These are phyloP conservation scores for Phytophthora capsici DNA, from an alignment of 352 stramenopile genomes.

Conservation along the genomic window DNA sequence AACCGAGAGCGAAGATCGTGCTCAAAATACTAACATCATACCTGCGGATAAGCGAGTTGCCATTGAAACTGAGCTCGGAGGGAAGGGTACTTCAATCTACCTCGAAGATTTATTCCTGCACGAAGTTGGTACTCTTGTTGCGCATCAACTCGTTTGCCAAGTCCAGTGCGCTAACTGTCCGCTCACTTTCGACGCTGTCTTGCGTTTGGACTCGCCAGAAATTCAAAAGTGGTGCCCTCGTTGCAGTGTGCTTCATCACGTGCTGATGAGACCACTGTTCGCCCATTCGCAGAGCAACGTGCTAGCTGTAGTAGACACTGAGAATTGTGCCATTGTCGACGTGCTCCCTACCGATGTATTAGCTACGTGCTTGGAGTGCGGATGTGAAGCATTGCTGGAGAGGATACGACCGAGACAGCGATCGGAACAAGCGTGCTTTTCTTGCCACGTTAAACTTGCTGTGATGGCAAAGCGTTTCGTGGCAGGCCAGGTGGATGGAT, in stretches of 20 bases:
- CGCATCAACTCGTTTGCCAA: slow-evolving; percentile 67
- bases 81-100: slow-evolving; percentile 57
- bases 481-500: slow-evolving; percentile 29
- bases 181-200: slow-evolving; percentile 66
- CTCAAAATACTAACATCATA: slow-evolving; percentile 58
- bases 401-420: slow-evolving; percentile 57
- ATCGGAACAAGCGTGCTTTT: slow-evolving; percentile 71
- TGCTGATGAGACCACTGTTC: slow-evolving; percentile 72
- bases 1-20: slow-evolving; percentile 21
- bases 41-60: slow-evolving; percentile 45
- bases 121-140: slow-evolving; percentile 77
- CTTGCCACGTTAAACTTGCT: slow-evolving; percentile 82
- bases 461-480: slow-evolving; percentile 70
- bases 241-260: slow-evolving; percentile 76
- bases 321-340: slow-evolving; percentile 77
- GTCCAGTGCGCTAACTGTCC: slow-evolving; percentile 79
- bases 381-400: slow-evolving; percentile 67
- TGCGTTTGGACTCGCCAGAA: slow-evolving; percentile 49
- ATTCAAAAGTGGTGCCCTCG: slow-evolving; percentile 84
- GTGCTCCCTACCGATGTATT: slow-evolving; percentile 75
- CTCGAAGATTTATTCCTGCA: slow-evolving; percentile 81
- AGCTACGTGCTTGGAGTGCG: slow-evolving; percentile 74
- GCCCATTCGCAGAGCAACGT: slow-evolving; percentile 70
- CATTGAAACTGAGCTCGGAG: slow-evolving; percentile 62
- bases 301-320: slow-evolving; percentile 71